phyloP scores from a whole-genome alignment of 148 eudicot species.

The Silene conica region DNA sequence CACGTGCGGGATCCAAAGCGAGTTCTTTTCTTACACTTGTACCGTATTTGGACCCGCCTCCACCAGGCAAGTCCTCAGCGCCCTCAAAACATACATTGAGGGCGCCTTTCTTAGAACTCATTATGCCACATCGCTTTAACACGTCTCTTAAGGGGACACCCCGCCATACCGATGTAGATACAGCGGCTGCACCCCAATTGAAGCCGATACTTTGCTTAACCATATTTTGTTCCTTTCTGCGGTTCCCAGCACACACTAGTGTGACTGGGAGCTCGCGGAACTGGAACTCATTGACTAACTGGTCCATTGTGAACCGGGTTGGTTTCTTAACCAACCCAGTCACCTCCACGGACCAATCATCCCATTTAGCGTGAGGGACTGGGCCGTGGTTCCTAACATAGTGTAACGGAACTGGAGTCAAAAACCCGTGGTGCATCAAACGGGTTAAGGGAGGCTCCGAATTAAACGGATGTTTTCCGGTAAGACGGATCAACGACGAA shows the following conservation, averaged over 20 bases:
- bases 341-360: slow-evolving; percentile 74
- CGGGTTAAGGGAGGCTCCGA: slow-evolving; percentile 77
- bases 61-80: slow-evolving; percentile 90
- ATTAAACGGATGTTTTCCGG: slow-evolving; percentile 94
- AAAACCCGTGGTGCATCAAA: slow-evolving; percentile 92
- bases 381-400: slow-evolving; percentile 94
- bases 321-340: slow-evolving; percentile 69
- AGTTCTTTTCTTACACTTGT: slow-evolving; percentile 62
- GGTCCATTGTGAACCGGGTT: slow-evolving; percentile 55
- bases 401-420: slow-evolving; percentile 88
- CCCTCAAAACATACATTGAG: slow-evolving; percentile 89
- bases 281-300: slow-evolving; percentile 52
- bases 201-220: slow-evolving; percentile 72
- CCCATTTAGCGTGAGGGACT: slow-evolving; percentile 66
- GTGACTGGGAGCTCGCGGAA: slow-evolving; percentile 65
- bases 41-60: slow-evolving; percentile 91
- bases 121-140: slow-evolving; percentile 61
- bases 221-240: slow-evolving; percentile 93
- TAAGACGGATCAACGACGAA: slow-evolving; percentile 70
- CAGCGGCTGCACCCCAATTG: slow-evolving; percentile 90
- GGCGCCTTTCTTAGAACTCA: slow-evolving; percentile 50
- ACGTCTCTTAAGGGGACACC: slow-evolving; percentile 64
- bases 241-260: slow-evolving; percentile 87
- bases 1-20: slow-evolving; percentile 78
- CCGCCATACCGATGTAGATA: slow-evolving; percentile 80